These are phyloP conservation scores for Ophiostoma populinum DNA, from an alignment of 2,329 filamentous ascomycete genomes.

Conservation along the genomic window DNA sequence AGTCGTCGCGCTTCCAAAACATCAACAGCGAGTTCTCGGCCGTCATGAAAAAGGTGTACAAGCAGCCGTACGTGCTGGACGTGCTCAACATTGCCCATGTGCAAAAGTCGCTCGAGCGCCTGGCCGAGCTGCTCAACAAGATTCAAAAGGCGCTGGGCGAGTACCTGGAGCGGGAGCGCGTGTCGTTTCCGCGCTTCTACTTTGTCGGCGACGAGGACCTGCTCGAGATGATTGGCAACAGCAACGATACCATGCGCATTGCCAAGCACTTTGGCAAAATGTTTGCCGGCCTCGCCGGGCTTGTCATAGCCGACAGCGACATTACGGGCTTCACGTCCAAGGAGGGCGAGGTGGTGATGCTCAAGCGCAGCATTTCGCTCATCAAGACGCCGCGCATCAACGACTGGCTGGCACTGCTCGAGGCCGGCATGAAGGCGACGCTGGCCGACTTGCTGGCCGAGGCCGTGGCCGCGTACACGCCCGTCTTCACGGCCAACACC, in stretches of 20 bases:
- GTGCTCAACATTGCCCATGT: slow-evolving; percentile 91
- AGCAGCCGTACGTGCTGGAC: slow-evolving; percentile 87
- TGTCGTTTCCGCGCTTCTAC: slow-evolving; percentile 97
- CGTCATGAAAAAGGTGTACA: slow-evolving; percentile 99
- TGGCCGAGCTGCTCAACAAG: slow-evolving; percentile 95
- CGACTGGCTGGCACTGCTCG: slow-evolving; percentile 90
- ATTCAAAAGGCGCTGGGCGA: slow-evolving; percentile 98
- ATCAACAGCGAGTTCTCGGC: slow-evolving; percentile 98
- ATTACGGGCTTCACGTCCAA: slow-evolving; percentile 92
- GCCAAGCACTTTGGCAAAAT: slow-evolving; percentile 99
- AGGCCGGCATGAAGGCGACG: slow-evolving; percentile 85
- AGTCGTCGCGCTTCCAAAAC: slow-evolving; percentile 94
- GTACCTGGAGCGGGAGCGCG: slow-evolving; percentile 92
- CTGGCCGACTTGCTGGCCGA: slow-evolving; percentile 81
- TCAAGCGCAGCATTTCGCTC: slow-evolving; percentile 84
- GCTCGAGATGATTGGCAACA: slow-evolving; percentile 98
- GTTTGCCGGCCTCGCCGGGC: slow-evolving; percentile 89
- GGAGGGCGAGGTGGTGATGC: slow-evolving; percentile 71
- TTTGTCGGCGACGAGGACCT: slow-evolving; percentile 98
- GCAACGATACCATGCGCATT: slow-evolving; percentile 88
- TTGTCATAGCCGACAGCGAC: slow-evolving; percentile 80
- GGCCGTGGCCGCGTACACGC: slow-evolving; percentile 65
- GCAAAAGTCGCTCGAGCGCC: slow-evolving; percentile 84
- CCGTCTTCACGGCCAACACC: slow-evolving; percentile 53
- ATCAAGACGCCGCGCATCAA: slow-evolving; percentile 94